Evolutionary conservation across 305 asterid species (phyloP).

Genomic region (Rubia tinctorum): DNA sequence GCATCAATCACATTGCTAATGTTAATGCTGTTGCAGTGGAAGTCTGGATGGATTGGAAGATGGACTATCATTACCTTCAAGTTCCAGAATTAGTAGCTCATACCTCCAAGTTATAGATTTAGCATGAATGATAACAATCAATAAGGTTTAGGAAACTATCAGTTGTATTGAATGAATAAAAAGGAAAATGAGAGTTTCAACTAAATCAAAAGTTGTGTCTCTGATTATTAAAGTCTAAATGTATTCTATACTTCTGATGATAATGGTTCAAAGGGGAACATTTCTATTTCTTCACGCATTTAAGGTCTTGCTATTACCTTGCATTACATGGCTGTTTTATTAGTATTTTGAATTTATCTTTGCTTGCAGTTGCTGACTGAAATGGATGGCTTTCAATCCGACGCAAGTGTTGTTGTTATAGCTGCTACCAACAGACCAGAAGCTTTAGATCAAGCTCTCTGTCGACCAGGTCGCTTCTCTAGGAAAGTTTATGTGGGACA

Average conservation of each 20-base stretch:
- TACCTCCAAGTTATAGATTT: constrained; percentile 4
- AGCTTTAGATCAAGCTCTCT: constrained; percentile 90
- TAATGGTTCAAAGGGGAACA: neutral
- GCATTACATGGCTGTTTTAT: neutral
- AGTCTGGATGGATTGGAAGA: neutral
- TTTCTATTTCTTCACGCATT: neutral
- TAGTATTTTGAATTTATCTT: constrained; percentile 10
- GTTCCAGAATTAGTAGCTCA: neutral
- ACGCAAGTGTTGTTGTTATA: constrained; percentile 64
- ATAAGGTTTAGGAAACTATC: neutral
- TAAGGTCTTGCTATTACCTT: neutral
- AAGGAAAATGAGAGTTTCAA: neutral
- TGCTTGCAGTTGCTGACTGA: constrained; percentile 81
- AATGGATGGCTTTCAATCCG: constrained; percentile 96
- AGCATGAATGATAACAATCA: neutral
- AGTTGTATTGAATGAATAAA: neutral
- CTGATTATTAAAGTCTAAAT: neutral
- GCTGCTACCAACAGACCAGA: constrained; percentile 99
- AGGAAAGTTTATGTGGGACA: constrained; percentile 92
- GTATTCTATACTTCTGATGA: neutral
- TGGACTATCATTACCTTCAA: neutral
- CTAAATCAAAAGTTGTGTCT: neutral
- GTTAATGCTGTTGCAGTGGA: neutral
- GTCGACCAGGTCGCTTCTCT: constrained; percentile 97
- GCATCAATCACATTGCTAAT: neutral